Evolutionary conservation across 371 early-diverging fungal species (phyloP), one percentile per base, ranked within the genome.

Genomic region (Mortierella sp.): DNA sequence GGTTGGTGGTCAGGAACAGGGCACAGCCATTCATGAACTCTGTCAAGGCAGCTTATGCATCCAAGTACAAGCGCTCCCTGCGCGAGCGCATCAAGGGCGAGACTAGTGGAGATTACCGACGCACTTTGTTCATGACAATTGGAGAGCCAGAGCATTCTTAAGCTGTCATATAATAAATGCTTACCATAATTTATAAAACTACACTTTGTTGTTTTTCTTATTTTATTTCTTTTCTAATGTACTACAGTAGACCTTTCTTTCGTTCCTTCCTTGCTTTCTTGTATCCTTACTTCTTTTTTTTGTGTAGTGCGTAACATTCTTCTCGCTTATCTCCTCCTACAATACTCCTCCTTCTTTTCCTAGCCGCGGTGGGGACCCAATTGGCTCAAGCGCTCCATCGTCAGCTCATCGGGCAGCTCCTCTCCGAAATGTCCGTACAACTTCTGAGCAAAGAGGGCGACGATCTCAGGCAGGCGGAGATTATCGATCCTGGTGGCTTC

Each of bases 1-100:
- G 85, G 24, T 52, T 85, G 56, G 50, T 79, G 9, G 81, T 81
- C 28, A 79, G 85, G 23, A 75, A 82, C 56, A 56, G 85, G n/a
- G 61, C 80, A 27, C 83, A 80, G 19, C 59, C 60, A 3, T 65
- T 83, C 26, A 83, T 85, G 82, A 58, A 47, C 14, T 54, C 53
- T 41, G 65, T 86, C 55, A 86, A 86, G 62, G 68, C 69, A 19
- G 83, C 83, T 9, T 86, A 83, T 55, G 50, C 46, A 6, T 60
- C 66, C 5, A 59, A 67, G 60, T 82, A 80, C 54, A 79, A 78
- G 23, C 80, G 80, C 50, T 50, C 80, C 19, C 69, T 86, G 39
- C 72, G 73, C 34, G 68, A 69, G 6, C 50, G 83, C 6, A 69
- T 86, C 60, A 73, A 82, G 63, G 81, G 72, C 56, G 72, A 72